phyloP scores from a whole-genome alignment of 2,329 filamentous ascomycete genomes.

The Trichoderma lentiforme region DNA sequence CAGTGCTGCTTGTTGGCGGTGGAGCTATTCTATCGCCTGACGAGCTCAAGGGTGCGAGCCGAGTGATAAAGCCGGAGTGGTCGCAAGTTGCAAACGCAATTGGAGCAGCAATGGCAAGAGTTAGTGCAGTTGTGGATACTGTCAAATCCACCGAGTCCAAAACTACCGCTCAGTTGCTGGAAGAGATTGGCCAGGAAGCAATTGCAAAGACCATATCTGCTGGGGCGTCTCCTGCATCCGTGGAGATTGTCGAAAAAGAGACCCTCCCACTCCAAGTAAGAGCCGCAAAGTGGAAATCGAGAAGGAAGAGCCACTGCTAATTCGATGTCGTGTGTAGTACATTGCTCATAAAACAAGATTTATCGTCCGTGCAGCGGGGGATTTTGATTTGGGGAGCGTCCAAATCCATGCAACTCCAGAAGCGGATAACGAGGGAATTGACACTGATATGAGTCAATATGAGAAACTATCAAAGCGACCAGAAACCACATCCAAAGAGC shows the following conservation, averaged over 20 bases:
- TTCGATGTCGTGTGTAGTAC: constrained; percentile 34
- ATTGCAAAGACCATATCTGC: constrained; percentile 43
- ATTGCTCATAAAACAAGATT: constrained; percentile 52
- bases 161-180: constrained; percentile 36
- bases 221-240: constrained; percentile 43
- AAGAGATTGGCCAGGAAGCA: constrained; percentile 39
- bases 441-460: constrained; percentile 23
- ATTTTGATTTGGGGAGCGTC: constrained; percentile 44
- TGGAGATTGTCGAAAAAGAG: constrained; percentile 51
- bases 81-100: constrained; percentile 63
- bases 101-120: constrained; percentile 59
- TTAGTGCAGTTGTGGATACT: constrained; percentile 53
- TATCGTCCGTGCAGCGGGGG: constrained; percentile 58
- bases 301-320: not conserved
- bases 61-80: constrained; percentile 54
- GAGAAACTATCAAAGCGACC: constrained; percentile 20
- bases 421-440: constrained; percentile 1
- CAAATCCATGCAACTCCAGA: not conserved
- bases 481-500: not conserved
- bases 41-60: constrained; percentile 52
- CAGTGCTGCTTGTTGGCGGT: constrained; percentile 61
- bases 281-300: not conserved
- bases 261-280: constrained; percentile 50
- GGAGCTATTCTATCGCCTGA: constrained; percentile 58
- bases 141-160: constrained; percentile 47